Base-by-base conservation (phyloP, 192 early-diverging fungal genomes). In the Phlyctochytrium planicorne region DNA sequence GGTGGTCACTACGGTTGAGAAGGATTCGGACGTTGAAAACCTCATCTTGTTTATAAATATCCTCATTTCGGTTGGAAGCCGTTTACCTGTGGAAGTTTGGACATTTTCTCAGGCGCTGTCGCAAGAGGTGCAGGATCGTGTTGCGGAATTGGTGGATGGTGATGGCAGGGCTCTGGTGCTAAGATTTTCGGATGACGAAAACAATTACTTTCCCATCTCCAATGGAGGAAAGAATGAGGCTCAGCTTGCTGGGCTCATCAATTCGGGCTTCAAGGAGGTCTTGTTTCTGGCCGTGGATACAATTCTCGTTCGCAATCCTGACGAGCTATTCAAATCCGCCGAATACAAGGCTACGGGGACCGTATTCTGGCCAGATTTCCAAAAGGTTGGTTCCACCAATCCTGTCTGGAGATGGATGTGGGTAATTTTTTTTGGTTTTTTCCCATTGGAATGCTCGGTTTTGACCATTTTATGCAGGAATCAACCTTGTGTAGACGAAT, bases 401-500 rank as follows among this genome's bases (percentile, higher is more conserved):
- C 56, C n/a, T 25, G n/a, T 24, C 30, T 59, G 56, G 56, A 59
- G 24, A 25, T 59, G 56, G 56, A n/a, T 14, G 30, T n/a, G 24
- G 24, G n/a, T 59, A 24, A 6, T 6, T 12, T 24, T 24, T 24
- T 24, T 24, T n/a, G 6, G 30, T 16, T 24, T 24, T 10, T n/a
- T n/a, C 24, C 56, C 6, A 6, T 25, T 6, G 24, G 12, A 25
- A 30, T 10, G 24, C n/a, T n/a, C 23, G 6, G 56, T 59, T 25
- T 24, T 30, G 12, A 24, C 56, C 56, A 59, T n/a, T n/a, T n/a
- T n/a, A n/a, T n/a, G n/a, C 23, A 61, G 34, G n/a, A 34, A 66
- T 12, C 33, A 34, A 25, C 16, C 55, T 35, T 72, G 66, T 30
- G 4, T 74, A 23, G 32, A 71, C 65, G 65, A 72, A 59, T 63